A percentile compares a stretch with the other conserved stretches of the same genome.
These are phyloP conservation scores for Didymella glomerata DNA, from an alignment of 2,329 filamentous ascomycete species.

Conservation along the genomic window DNA sequence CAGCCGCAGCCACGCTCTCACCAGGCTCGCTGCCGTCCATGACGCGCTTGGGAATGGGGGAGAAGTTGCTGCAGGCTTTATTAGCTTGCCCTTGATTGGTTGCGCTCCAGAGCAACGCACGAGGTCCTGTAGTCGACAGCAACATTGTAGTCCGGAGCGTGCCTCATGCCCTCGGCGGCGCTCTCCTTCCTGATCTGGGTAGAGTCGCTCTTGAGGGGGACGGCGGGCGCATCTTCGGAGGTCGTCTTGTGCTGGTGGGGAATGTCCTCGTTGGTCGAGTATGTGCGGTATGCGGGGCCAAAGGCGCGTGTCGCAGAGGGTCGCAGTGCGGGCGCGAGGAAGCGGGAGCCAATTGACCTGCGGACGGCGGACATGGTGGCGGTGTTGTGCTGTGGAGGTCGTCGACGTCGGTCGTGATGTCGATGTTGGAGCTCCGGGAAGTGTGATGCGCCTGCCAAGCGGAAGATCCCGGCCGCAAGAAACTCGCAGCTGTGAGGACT, in stretches of 20 bases:
- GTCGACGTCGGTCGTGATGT: constrained; percentile 31
- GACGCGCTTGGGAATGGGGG: constrained; percentile 85
- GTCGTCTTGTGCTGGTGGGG: constrained; percentile 43
- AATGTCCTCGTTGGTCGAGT: constrained; percentile 40
- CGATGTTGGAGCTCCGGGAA: constrained; percentile 32
- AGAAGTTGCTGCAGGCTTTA: constrained; percentile 73
- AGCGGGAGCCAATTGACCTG: constrained; percentile 52
- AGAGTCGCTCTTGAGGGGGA: constrained; percentile 50
- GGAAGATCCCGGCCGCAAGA: constrained; percentile 35
- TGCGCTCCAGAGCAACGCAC: constrained; percentile 61
- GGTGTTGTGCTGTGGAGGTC: constrained; percentile 31
- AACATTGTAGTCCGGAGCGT: constrained; percentile 82
- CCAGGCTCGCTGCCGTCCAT: constrained; percentile 90
- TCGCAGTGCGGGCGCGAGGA: constrained; percentile 49
- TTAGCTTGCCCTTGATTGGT: constrained; percentile 31
- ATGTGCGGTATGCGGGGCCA: constrained; percentile 43
- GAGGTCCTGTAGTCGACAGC: constrained; percentile 89
- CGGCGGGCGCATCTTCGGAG: constrained; percentile 50
- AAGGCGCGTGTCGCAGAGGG: constrained; percentile 36
- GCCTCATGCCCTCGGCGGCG: constrained; percentile 62
- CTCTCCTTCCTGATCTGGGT: constrained; percentile 62
- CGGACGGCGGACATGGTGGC: constrained; percentile 51
- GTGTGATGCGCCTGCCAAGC: constrained; percentile 25
- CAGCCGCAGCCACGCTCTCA: constrained; percentile 78
- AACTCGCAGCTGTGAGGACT: constrained; percentile 43